These are phyloP conservation scores for Podaxis sp. DNA, from an alignment of 768 basidiomycete genomes.

Conservation along the genomic window DNA sequence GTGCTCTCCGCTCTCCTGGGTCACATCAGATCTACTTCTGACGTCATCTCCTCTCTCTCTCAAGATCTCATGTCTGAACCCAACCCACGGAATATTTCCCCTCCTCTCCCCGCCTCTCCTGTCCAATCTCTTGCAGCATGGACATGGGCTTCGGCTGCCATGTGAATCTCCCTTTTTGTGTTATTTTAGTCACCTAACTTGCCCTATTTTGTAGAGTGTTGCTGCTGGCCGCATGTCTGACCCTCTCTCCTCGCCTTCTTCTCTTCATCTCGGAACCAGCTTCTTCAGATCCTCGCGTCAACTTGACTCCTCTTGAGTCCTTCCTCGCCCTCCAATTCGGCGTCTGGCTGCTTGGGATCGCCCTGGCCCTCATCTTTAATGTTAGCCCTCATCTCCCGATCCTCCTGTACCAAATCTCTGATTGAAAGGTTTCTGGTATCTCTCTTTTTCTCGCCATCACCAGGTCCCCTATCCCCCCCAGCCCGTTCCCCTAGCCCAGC, in stretches of 20 bases:
- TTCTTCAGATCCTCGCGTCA: conserved; percentile 27
- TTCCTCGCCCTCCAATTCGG: conserved; percentile 71
- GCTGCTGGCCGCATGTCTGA: conserved; percentile 21
- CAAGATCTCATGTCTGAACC: background rate
- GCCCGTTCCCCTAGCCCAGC: conserved; percentile 28
- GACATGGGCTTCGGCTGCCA: conserved; percentile 23
- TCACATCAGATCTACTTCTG: background rate
- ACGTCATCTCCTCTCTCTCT: conserved; percentile 1
- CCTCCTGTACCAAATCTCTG: background rate
- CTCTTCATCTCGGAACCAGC: conserved; percentile 57
- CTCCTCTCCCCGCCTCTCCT: background rate
- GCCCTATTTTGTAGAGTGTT: background rate
- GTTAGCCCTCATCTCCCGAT: conserved; percentile 35
- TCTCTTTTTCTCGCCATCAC: background rate
- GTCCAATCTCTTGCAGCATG: conserved; percentile 8
- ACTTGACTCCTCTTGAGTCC: conserved; percentile 64
- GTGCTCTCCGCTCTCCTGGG: conserved; percentile 3
- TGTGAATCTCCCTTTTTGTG: conserved; percentile 25
- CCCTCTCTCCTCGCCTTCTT: conserved; percentile 62
- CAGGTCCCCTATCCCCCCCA: conserved; percentile 49
- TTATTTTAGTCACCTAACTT: background rate
- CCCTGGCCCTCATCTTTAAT: conserved; percentile 57
- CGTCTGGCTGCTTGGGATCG: conserved; percentile 55
- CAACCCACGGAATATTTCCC: background rate
- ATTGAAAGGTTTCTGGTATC: conserved; percentile 1